A percentile compares a stretch with the other conserved stretches of the same genome.
These are phyloP conservation scores for Leccinum solheimii DNA, from an alignment of 1,284 basidiomycete species.

Conservation along the genomic window DNA sequence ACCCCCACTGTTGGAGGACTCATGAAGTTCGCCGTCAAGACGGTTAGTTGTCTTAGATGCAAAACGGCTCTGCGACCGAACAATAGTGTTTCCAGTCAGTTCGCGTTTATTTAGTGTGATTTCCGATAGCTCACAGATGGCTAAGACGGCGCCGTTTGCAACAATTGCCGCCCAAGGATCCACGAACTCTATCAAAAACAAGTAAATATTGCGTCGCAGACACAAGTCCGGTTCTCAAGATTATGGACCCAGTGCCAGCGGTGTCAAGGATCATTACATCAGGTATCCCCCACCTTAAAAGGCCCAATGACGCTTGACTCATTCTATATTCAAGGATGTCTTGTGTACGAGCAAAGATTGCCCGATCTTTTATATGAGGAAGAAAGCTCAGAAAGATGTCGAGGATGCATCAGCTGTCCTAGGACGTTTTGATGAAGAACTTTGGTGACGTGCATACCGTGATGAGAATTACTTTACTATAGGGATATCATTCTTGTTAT, in stretches of 20 bases:
- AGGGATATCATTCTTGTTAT: not conserved
- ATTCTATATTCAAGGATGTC: slow-evolving; percentile 66
- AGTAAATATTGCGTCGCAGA: slow-evolving; percentile 67
- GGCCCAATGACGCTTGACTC: slow-evolving; percentile 1
- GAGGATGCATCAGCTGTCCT: slow-evolving; percentile 77
- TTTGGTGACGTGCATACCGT: slow-evolving; percentile 46
- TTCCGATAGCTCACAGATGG: slow-evolving; percentile 10
- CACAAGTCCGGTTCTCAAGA: slow-evolving; percentile 88
- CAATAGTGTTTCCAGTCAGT: slow-evolving; percentile 68
- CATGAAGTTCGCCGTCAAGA: slow-evolving; percentile 97
- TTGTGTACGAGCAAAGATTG: slow-evolving; percentile 97
- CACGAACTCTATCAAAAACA: slow-evolving; percentile 93
- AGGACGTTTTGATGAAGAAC: slow-evolving; percentile 78
- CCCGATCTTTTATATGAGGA: slow-evolving; percentile 97
- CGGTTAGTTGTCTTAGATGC: slow-evolving; percentile 90
- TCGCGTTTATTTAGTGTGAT: not conserved
- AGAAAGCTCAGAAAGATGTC: slow-evolving; percentile 95
- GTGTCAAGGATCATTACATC: slow-evolving; percentile 94
- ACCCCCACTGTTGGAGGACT: slow-evolving; percentile 92
- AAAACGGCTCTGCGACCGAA: slow-evolving; percentile 79
- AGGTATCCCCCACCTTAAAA: slow-evolving; percentile 49
- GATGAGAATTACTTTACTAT: not conserved
- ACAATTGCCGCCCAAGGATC: slow-evolving; percentile 83
- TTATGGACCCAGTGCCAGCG: slow-evolving; percentile 97
- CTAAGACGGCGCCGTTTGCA: slow-evolving; percentile 87